Evolutionary conservation across 805 yeast species (phyloP).

Genomic region (Candida palmyrensis): DNA sequence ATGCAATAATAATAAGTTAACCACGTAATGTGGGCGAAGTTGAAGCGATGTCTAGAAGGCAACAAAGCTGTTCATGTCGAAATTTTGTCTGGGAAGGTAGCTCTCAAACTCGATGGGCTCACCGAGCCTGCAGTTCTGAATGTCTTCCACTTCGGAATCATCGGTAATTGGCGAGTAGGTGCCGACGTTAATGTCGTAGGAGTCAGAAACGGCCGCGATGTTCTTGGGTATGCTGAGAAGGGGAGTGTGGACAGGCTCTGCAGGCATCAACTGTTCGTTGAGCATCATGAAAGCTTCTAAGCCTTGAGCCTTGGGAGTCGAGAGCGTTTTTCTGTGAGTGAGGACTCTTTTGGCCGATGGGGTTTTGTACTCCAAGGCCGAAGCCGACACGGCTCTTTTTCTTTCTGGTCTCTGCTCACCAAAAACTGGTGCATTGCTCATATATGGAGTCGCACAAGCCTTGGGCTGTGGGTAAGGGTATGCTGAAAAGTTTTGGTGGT

Average conservation of each 20-base stretch:
- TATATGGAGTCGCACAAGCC: conserved; percentile 21
- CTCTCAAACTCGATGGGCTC: conserved; percentile 10
- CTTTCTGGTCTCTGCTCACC: conserved; percentile 6
- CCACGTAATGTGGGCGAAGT: neutral
- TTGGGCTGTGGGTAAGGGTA: conserved; percentile 14
- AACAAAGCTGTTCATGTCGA: conserved; percentile 22
- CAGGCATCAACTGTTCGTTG: conserved; percentile 16
- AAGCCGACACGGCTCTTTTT: conserved; percentile 3
- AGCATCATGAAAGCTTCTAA: conserved; percentile 26
- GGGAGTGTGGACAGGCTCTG: conserved; percentile 6
- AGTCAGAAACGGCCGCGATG: conserved; percentile 2
- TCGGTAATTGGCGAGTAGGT: conserved; percentile 18
- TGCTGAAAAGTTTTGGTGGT: conserved; percentile 2
- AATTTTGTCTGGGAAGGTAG: conserved; percentile 18
- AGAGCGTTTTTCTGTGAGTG: conserved; percentile 3
- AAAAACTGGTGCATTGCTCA: conserved; percentile 6
- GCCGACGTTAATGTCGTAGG: neutral
- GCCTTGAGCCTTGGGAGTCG: conserved; percentile 9
- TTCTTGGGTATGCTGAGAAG: conserved; percentile 2
- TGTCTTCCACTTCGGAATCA: conserved; percentile 15
- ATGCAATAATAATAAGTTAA: too few species aligned
- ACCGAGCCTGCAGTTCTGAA: conserved; percentile 4
- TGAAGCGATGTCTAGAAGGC: conserved; percentile 4
- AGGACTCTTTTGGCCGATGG: conserved; percentile 3
- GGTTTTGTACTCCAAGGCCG: conserved; percentile 4